Percentiles rank a stretch among this genome's conserved stretches.
Evolutionary conservation across 1,139 yeast species (phyloP).

Genomic region (Taphrina betulina): DNA sequence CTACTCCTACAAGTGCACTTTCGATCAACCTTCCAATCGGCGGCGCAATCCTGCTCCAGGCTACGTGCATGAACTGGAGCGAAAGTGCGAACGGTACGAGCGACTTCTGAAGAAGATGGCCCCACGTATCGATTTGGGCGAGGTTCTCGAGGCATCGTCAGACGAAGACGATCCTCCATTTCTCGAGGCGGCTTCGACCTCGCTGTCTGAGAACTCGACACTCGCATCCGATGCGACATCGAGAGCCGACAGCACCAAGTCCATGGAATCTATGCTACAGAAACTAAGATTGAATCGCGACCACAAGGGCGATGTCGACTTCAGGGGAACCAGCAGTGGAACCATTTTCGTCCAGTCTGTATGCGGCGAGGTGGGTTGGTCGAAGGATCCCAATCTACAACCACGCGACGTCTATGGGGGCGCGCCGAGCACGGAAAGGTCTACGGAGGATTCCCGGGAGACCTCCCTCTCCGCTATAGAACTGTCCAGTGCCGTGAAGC

Average conservation of each 20-base stretch:
- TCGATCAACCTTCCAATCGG: constrained; percentile 63
- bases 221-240: background rate
- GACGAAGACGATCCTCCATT: background rate
- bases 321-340: constrained; percentile 40
- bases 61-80: constrained; percentile 45
- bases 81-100: constrained; percentile 46
- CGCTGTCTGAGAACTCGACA: background rate
- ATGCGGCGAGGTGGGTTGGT: constrained; percentile 36
- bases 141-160: background rate
- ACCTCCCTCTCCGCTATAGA: background rate
- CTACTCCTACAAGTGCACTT: constrained; percentile 56
- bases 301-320: constrained; percentile 40
- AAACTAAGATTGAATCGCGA: constrained; percentile 39
- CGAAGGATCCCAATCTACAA: constrained; percentile 11
- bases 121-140: no score
- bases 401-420: constrained; percentile 33
- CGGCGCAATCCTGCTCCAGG: constrained; percentile 47
- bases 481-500: background rate
- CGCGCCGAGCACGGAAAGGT: constrained; percentile 28
- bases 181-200: background rate
- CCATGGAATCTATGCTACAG: constrained; percentile 40
- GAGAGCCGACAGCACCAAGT: constrained; percentile 23
- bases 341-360: constrained; percentile 39
- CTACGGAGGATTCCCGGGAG: background rate
- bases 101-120: constrained; percentile 42